phyloP scores from a whole-genome alignment of 1,284 basidiomycete species.

The Irpex sp. region DNA sequence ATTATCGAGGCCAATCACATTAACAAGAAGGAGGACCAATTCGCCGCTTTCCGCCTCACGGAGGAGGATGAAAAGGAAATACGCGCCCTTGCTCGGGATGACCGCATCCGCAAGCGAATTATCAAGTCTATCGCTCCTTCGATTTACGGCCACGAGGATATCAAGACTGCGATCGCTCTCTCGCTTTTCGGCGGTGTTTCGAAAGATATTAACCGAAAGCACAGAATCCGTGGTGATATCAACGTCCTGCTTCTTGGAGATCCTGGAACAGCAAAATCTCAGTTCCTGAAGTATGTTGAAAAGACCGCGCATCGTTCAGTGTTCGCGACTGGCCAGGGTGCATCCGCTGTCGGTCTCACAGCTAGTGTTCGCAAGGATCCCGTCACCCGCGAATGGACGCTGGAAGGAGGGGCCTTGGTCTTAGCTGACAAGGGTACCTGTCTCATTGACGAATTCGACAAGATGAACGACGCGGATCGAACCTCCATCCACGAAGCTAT shows the following conservation, averaged over 20 bases:
- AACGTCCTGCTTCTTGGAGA: constrained; percentile 95
- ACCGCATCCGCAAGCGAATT: constrained; percentile 94
- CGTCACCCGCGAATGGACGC: constrained; percentile 96
- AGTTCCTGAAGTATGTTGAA: constrained; percentile 98
- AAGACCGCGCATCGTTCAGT: constrained; percentile 97
- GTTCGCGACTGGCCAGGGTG: constrained; percentile 98
- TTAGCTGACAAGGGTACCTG: constrained; percentile 99
- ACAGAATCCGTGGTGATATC: constrained; percentile 95
- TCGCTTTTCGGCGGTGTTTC: constrained; percentile 92
- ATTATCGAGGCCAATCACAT: constrained; percentile 97
- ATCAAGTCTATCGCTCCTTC: constrained; percentile 98
- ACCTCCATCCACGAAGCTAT: constrained; percentile 99
- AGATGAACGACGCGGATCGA: constrained; percentile 98
- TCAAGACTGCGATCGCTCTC: constrained; percentile 96
- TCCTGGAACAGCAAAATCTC: constrained; percentile 98
- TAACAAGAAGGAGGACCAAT: constrained; percentile 95
- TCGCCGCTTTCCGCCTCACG: constrained; percentile 93
- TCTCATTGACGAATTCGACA: constrained; percentile 99
- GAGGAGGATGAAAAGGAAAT: constrained; percentile 97
- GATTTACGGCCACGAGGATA: constrained; percentile 98
- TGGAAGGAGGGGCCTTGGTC: constrained; percentile 97
- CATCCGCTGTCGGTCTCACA: constrained; percentile 96
- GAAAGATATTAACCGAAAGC: constrained; percentile 97
- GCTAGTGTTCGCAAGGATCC: constrained; percentile 98
- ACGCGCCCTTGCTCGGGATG: constrained; percentile 81